phyloP scores from a whole-genome alignment of 805 yeast species.

The Monosporozyma servazzii region DNA sequence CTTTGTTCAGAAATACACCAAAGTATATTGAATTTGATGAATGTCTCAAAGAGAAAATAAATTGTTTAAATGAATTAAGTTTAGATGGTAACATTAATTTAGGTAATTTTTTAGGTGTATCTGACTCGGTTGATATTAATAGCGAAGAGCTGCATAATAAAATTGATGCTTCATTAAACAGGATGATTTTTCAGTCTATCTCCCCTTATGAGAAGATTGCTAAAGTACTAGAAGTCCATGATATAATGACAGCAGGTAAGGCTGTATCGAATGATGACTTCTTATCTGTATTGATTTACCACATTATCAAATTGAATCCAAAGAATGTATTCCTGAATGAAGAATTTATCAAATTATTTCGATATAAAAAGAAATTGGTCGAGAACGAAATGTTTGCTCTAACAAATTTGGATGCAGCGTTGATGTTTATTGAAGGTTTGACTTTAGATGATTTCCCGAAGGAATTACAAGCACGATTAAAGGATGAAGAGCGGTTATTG shows the following conservation, averaged over 20 bases:
- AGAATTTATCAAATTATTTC: conserved; percentile 26
- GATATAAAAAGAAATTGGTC: conserved; percentile 26
- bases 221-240: conserved; percentile 21
- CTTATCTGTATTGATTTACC: conserved; percentile 24
- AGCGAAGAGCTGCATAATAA: conserved; percentile 7
- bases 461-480: conserved; percentile 12
- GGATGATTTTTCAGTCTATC: conserved; percentile 16
- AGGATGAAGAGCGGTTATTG: conserved; percentile 8
- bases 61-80: conserved; percentile 14
- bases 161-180: conserved; percentile 12
- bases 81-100: conserved; percentile 16
- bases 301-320: conserved; percentile 18
- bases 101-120: conserved; percentile 20
- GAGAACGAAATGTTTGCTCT: conserved; percentile 27
- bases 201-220: conserved; percentile 26
- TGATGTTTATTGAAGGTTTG: conserved; percentile 27
- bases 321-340: conserved; percentile 21
- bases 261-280: conserved; percentile 28
- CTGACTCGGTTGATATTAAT: conserved; percentile 7
- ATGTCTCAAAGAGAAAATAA: conserved; percentile 17
- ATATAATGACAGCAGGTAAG: conserved; percentile 17
- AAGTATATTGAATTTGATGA: conserved; percentile 26
- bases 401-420: conserved; percentile 29
- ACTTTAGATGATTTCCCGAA: conserved; percentile 19
- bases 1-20: conserved; percentile 26